Base-by-base conservation (phyloP, 257 asterid genomes). In the Linderniella brevidens region DNA sequence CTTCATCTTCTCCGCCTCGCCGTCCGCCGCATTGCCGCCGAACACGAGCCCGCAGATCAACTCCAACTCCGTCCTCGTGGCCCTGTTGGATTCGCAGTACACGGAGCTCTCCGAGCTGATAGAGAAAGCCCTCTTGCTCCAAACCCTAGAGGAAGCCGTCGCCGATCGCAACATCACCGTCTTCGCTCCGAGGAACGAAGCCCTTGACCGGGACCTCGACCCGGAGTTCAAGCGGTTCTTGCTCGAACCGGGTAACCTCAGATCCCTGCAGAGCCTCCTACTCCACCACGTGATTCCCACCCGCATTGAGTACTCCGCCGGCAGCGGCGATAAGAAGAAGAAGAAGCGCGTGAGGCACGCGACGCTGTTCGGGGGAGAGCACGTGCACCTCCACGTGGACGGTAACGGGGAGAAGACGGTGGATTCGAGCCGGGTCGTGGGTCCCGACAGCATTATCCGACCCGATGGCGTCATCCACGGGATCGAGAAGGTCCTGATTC, bases 391-490 rank as follows among this genome's bases (percentile, higher is more conserved):
- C 4, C 55, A 75, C n/a, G 52, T 48, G 16, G 48, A 41, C 44
- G 72, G 60, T 18, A 65, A 59, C 0, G 93, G 93, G 0, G 68
- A 55, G 35, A 73, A 46, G 37, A 49, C 60, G 5, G 77, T 79
- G 14, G 69, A 80, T 13, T 60, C 49, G 8, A 76, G 93, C 0
- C 76, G 39, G 56, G 62, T 88, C 4, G 38, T 75, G 14, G 66
- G 52, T 40, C 67, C 86, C 5, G 78, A 85, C 38, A 92, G 81
- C 48, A 47, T 90, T 8, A 52, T 85, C 19, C 88, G 93, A 0
- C 92, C 96, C 11, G 98, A 90, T 43, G 98, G 98, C 37, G 52
- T 90, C 13, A 85, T 90, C 64, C 98, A 90, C 60, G 96, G 99
- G 39, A 85, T 90, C n/a, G 93, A 90, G 58, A 45, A 78, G 5